Conservation (phyloP, 306 rosid species). For the Prunus armeniaca region DNA sequence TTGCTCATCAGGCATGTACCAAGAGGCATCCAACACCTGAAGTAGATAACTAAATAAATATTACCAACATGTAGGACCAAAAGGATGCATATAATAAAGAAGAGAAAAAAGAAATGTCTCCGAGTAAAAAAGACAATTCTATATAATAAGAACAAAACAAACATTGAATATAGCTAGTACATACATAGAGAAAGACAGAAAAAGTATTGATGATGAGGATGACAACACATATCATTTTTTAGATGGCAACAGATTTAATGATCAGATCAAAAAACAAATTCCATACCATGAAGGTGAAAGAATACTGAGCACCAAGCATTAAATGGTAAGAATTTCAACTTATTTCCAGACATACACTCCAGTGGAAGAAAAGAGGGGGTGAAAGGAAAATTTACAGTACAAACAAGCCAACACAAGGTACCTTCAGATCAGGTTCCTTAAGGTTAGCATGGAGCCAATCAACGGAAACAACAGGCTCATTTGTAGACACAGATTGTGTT, state of each 20-base stretch:
- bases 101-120: neutral
- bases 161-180: neutral
- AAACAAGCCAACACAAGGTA: slow-evolving; percentile 16
- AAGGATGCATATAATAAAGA: neutral
- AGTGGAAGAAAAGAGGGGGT: neutral
- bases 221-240: neutral
- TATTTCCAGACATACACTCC: neutral
- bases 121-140: neutral
- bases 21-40: slow-evolving; percentile 95
- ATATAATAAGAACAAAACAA: neutral
- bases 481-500: slow-evolving; percentile 45
- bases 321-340: neutral
- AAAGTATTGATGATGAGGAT: neutral
- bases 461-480: slow-evolving; percentile 86
- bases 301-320: neutral
- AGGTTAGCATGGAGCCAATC: slow-evolving; percentile 89
- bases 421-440: slow-evolving; percentile 81
- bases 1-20: slow-evolving; percentile 99
- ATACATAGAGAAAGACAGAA: neutral
- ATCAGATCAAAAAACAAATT: neutral
- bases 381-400: neutral
- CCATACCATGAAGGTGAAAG: neutral
- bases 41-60: slow-evolving; percentile 10
- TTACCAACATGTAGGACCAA: neutral
- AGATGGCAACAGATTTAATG: neutral